phyloP scores from a whole-genome alignment of 306 rosid genomes.

The Glycyrrhiza uralensis region DNA sequence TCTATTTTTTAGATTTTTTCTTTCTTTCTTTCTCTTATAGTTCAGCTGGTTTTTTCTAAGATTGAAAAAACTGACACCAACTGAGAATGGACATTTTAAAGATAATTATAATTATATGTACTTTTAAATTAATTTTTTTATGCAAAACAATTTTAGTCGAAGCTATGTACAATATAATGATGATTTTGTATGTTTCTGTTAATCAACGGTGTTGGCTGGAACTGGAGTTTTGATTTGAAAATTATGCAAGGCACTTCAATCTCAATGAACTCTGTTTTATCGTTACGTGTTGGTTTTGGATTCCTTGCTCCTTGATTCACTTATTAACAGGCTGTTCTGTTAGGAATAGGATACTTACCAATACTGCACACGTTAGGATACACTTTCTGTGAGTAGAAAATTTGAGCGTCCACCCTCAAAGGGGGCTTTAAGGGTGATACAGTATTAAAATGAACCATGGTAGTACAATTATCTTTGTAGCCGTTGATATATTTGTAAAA shows the following conservation, averaged over 20 bases:
- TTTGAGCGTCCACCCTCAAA: no score
- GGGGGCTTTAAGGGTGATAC: no score
- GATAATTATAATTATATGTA: not conserved
- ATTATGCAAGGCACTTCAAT: not conserved
- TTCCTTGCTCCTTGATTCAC: not conserved
- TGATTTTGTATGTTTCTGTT: not conserved
- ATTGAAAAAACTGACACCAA: not conserved
- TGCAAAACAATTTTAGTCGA: not conserved
- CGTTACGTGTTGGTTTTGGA: not conserved
- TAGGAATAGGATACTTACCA: no score
- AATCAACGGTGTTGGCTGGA: not conserved
- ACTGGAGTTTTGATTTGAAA: not conserved
- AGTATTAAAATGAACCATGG: no score
- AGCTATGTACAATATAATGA: not conserved
- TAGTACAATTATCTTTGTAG: no score
- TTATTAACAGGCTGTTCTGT: no score
- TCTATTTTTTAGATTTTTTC: no score
- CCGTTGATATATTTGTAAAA: no score
- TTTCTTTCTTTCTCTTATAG: not conserved
- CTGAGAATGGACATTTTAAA: not conserved
- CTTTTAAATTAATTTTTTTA: not conserved
- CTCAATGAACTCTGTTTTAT: not conserved
- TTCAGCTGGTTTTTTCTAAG: not conserved
- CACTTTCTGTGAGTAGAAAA: no score
- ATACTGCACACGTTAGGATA: no score